Evolutionary conservation across 306 rosid species (phyloP).

Genomic region (Trifolium fragiferum): DNA sequence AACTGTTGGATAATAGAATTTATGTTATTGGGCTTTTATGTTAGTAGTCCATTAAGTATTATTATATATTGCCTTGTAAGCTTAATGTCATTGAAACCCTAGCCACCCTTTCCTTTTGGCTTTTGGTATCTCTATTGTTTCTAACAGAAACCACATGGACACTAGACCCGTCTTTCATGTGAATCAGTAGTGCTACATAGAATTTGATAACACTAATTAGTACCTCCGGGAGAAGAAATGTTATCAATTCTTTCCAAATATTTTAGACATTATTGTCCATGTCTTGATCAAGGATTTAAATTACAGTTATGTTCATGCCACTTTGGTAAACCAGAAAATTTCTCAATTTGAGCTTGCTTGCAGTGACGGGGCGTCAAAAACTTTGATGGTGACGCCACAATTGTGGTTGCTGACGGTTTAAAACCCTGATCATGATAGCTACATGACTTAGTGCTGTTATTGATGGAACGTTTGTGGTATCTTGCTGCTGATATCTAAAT

Average conservation of each 20-base stretch:
- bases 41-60: no score
- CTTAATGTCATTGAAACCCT: no score
- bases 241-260: background rate
- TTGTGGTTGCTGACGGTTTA: background rate
- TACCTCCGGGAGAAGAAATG: conserved; percentile 4
- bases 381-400: background rate
- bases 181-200: no score
- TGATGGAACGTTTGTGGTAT: no score
- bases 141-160: no score
- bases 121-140: no score
- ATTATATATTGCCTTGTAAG: no score
- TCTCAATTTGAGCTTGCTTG: no score
- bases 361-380: background rate
- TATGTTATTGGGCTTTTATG: no score
- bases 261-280: background rate
- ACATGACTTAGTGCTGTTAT: background rate
- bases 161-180: no score
- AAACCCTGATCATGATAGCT: background rate
- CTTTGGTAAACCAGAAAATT: background rate
- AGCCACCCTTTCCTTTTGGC: no score
- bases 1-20: no score
- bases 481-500: background rate
- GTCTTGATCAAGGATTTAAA: background rate
- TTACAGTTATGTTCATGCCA: background rate
- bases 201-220: background rate